phyloP scores from a whole-genome alignment of 495 filamentous ascomycete species.

The Astrothelium macrocarpum region DNA sequence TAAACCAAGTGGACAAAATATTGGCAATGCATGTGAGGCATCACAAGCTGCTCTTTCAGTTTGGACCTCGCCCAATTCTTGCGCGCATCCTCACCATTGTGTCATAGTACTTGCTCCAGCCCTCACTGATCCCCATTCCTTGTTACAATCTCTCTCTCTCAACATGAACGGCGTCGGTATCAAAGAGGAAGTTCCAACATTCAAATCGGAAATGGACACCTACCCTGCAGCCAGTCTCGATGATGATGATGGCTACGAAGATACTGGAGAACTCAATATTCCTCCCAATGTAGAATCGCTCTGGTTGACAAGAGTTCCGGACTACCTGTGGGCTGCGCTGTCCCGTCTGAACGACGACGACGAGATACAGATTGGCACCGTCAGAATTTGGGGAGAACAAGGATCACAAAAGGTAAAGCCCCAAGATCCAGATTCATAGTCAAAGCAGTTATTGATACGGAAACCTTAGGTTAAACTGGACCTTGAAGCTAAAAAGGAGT shows the following conservation, averaged over 20 bases:
- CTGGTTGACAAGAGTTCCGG: slow-evolving; percentile 69
- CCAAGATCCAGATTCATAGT: background rate
- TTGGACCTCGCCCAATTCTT: background rate
- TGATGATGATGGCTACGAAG: slow-evolving; percentile 44
- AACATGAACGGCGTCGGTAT: slow-evolving; percentile 31
- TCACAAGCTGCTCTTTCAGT: background rate
- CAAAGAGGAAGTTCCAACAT: slow-evolving; percentile 24
- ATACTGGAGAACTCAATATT: slow-evolving; percentile 79
- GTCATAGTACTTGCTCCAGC: background rate
- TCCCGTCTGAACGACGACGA: slow-evolving; percentile 42
- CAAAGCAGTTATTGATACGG: background rate
- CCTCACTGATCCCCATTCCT: no score
- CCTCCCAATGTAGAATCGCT: slow-evolving; percentile 42
- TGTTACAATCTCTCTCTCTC: no score
- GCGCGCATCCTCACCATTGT: no score
- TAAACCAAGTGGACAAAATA: background rate
- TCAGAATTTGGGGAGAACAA: slow-evolving; percentile 44
- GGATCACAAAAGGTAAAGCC: background rate
- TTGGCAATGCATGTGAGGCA: slow-evolving; percentile 3
- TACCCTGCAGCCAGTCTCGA: background rate
- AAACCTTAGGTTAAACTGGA: background rate
- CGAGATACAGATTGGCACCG: slow-evolving; percentile 62
- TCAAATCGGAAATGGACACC: slow-evolving; percentile 16
- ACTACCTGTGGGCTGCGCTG: slow-evolving; percentile 66
- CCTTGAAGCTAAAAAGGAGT: slow-evolving; percentile 36